Conservation (phyloP, 495 filamentous ascomycete species). For the Xeromyces bisporus region DNA sequence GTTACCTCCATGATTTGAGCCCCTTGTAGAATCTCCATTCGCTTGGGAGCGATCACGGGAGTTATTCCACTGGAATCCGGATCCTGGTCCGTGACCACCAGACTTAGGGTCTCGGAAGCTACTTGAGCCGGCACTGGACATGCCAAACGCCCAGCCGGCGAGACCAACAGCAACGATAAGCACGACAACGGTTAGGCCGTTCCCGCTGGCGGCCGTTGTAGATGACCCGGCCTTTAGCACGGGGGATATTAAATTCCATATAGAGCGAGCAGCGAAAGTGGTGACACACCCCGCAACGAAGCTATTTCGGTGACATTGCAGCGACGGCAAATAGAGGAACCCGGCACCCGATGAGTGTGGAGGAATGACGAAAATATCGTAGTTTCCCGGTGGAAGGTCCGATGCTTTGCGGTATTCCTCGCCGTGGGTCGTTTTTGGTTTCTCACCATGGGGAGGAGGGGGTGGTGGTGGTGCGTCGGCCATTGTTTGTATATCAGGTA, state of each 20-base stretch:
- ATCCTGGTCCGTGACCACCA: conserved; percentile 13
- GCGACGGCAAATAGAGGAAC: conserved; percentile 83
- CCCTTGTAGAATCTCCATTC: conserved; percentile 9
- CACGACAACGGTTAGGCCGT: conserved; percentile 41
- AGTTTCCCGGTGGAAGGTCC: conserved; percentile 65
- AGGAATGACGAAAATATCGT: conserved; percentile 94
- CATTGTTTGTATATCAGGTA: conserved; percentile 18
- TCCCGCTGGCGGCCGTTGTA: conserved; percentile 41
- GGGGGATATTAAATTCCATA: conserved; percentile 54
- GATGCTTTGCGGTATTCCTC: conserved; percentile 33
- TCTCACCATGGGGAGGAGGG: conserved; percentile 49
- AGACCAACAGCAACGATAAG: conserved; percentile 52
- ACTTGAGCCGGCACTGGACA: too few relatives aligned
- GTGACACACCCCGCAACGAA: conserved; percentile 71
- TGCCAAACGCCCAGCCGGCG: conserved; percentile 47
- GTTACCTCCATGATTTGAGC: conserved; percentile 4
- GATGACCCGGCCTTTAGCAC: conserved; percentile 50
- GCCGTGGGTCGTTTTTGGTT: conserved; percentile 35
- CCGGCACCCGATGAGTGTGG: conserved; percentile 81
- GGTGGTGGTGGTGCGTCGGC: conserved; percentile 41
- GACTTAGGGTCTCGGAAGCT: too few relatives aligned
- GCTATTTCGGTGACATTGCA: conserved; percentile 73
- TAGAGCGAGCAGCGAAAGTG: conserved; percentile 47
- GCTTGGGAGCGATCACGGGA: conserved; percentile 1
- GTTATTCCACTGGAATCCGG: conserved; percentile 5